Conservation (phyloP, 345 rosid genomes). For the Leavenworthia alabamica region DNA sequence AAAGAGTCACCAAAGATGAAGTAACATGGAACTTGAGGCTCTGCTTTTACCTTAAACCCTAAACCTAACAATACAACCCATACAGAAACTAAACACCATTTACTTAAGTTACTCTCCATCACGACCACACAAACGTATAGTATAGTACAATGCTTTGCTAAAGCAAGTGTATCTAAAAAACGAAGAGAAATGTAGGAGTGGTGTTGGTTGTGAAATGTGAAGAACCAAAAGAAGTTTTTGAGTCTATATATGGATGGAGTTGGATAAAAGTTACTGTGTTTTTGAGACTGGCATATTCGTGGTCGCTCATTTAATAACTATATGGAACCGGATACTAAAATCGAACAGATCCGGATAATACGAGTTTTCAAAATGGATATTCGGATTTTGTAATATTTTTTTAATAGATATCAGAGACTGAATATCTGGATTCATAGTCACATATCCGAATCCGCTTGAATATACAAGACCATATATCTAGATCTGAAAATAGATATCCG, state of each 20-base stretch:
- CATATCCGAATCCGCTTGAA: too few relatives aligned
- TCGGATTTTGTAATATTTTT: too few relatives aligned
- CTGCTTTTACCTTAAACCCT: conserved; percentile 28
- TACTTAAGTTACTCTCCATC: conserved; percentile 34
- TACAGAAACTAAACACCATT: conserved; percentile 23
- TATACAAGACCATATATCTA: too few relatives aligned
- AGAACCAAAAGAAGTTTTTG: conserved; percentile 17
- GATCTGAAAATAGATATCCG: too few relatives aligned
- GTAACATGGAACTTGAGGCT: conserved; percentile 70
- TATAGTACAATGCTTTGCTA: background rate
- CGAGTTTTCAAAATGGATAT: too few relatives aligned
- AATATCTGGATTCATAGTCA: too few relatives aligned
- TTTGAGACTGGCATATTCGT: too few relatives aligned
- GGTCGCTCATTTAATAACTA: too few relatives aligned
- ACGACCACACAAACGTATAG: background rate
- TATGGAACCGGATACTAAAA: too few relatives aligned
- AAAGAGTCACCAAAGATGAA: conserved; percentile 87
- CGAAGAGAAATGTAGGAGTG: background rate
- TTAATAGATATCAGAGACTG: too few relatives aligned
- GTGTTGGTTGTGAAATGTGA: conserved; percentile 23
- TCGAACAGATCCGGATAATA: too few relatives aligned
- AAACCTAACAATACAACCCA: conserved; percentile 13
- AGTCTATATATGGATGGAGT: conserved; percentile 35
- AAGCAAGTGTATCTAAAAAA: background rate
- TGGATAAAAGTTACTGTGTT: conserved; percentile 1